Evolutionary conservation across 345 rosid genomes (phyloP).

Genomic region (Citrus inodora): DNA sequence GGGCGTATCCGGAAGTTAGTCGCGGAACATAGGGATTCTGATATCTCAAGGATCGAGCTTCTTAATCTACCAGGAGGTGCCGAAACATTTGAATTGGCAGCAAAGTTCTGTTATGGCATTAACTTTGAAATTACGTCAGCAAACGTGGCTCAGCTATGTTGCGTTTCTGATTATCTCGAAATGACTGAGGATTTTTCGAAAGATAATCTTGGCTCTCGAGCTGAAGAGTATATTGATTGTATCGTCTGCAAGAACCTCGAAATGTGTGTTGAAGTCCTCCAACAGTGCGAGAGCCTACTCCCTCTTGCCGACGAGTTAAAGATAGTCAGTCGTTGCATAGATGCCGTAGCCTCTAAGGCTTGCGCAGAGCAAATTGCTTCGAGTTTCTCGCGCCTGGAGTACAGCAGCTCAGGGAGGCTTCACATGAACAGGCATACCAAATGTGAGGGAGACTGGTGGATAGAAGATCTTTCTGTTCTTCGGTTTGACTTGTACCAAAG

Average conservation of each 20-base stretch:
- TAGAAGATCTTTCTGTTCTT: slow-evolving; percentile 83
- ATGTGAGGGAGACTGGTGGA: slow-evolving; percentile 94
- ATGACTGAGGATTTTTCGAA: slow-evolving; percentile 88
- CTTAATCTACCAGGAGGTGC: slow-evolving; percentile 91
- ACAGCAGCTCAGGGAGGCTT: slow-evolving; percentile 97
- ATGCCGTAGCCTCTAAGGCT: slow-evolving; percentile 89
- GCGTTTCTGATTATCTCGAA: slow-evolving; percentile 89
- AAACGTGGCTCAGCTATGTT: slow-evolving; percentile 85
- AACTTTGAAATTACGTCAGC: slow-evolving; percentile 83
- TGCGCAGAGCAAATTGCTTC: slow-evolving; percentile 93
- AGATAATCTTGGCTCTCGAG: slow-evolving; percentile 82
- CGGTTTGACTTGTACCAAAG: slow-evolving; percentile 77
- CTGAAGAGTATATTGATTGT: slow-evolving; percentile 84
- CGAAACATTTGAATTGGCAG: slow-evolving; percentile 79
- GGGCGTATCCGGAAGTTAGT: slow-evolving; percentile 80
- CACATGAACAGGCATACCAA: slow-evolving; percentile 88
- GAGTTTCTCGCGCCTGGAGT: slow-evolving; percentile 91
- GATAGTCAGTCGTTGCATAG: slow-evolving; percentile 76
- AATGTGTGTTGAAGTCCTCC: slow-evolving; percentile 82
- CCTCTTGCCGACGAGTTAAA: slow-evolving; percentile 93
- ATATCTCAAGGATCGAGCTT: slow-evolving; percentile 85
- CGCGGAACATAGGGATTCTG: slow-evolving; percentile 85
- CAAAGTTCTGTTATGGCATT: slow-evolving; percentile 89
- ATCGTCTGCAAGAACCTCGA: slow-evolving; percentile 87
- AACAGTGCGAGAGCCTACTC: slow-evolving; percentile 79